A percentile compares a stretch with the other conserved stretches of the same genome.
phyloP scores from a whole-genome alignment of 768 basidiomycete species.

The Podaxis sp. region DNA sequence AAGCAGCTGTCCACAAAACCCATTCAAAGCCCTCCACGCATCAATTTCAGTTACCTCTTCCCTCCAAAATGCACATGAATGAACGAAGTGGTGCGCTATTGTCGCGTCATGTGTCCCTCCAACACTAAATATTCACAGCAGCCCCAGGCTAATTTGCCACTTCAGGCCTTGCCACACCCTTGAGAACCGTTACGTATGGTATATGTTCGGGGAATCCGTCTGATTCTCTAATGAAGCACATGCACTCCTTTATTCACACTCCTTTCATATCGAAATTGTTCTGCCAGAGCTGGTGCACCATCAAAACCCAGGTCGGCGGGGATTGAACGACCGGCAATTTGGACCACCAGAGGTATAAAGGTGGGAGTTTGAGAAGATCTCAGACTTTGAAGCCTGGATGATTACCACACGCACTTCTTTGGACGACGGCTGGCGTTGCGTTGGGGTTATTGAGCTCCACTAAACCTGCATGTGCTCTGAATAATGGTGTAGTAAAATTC shows the following conservation, averaged over 20 bases:
- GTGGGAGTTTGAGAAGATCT: background rate
- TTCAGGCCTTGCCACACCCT: background rate
- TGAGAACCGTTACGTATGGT: slow-evolving; percentile 4
- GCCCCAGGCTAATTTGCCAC: slow-evolving; percentile 10
- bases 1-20: background rate
- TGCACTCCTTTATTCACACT: background rate
- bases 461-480: slow-evolving; percentile 18
- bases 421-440: slow-evolving; percentile 16
- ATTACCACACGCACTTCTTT: slow-evolving; percentile 16
- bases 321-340: background rate
- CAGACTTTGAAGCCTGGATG: slow-evolving; percentile 12
- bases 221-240: background rate
- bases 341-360: background rate
- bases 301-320: background rate
- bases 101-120: slow-evolving; percentile 13
- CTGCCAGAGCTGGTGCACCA: too few species aligned
- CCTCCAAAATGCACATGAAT: background rate
- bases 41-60: background rate
- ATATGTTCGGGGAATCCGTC: slow-evolving; percentile 16
- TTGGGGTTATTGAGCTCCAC: slow-evolving; percentile 12
- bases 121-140: slow-evolving; percentile 15
- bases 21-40: background rate
- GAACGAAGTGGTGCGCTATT: background rate
- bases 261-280: background rate
- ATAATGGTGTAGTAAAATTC: slow-evolving; percentile 33